Evolutionary conservation across 495 filamentous ascomycete genomes (phyloP).

Genomic region (Xeromyces bisporus): DNA sequence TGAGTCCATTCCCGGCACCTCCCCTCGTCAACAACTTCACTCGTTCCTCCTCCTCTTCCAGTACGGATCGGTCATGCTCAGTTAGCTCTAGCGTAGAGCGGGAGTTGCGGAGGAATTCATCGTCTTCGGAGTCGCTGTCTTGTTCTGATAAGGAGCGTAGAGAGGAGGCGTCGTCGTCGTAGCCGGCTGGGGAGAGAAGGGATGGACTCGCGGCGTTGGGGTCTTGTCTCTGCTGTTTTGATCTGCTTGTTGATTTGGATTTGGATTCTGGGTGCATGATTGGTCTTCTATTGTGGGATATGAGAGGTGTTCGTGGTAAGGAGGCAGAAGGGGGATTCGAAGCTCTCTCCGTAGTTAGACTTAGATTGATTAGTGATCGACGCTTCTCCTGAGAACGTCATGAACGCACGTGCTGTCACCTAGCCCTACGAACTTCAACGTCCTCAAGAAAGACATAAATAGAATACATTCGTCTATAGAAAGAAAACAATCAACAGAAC

Average conservation of each 20-base stretch:
- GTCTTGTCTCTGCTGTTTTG: not conserved
- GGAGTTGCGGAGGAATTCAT: conserved; percentile 43
- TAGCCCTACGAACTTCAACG: too few relatives aligned
- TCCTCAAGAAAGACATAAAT: too few relatives aligned
- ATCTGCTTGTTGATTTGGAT: not conserved
- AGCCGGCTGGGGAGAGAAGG: conserved; percentile 43
- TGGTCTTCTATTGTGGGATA: too few relatives aligned
- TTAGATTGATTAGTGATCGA: too few relatives aligned
- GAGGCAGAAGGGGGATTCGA: too few relatives aligned
- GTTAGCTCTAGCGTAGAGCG: conserved; percentile 55
- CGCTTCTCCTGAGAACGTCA: too few relatives aligned
- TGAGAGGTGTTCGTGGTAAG: too few relatives aligned
- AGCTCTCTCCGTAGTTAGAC: too few relatives aligned
- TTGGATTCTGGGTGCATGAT: not conserved
- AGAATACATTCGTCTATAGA: too few relatives aligned
- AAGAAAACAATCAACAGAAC: too few relatives aligned
- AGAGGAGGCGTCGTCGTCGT: conserved; percentile 52
- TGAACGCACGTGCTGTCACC: too few relatives aligned
- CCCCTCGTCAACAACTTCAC: conserved; percentile 52
- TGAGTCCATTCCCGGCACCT: conserved; percentile 32
- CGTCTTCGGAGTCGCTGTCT: conserved; percentile 63
- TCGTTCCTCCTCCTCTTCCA: conserved; percentile 78
- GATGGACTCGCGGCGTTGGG: conserved; percentile 15
- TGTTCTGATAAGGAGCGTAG: conserved; percentile 51
- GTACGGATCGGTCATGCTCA: conserved; percentile 54